phyloP scores from a whole-genome alignment of 306 rosid species.

The Casuarina equisetifolia region DNA sequence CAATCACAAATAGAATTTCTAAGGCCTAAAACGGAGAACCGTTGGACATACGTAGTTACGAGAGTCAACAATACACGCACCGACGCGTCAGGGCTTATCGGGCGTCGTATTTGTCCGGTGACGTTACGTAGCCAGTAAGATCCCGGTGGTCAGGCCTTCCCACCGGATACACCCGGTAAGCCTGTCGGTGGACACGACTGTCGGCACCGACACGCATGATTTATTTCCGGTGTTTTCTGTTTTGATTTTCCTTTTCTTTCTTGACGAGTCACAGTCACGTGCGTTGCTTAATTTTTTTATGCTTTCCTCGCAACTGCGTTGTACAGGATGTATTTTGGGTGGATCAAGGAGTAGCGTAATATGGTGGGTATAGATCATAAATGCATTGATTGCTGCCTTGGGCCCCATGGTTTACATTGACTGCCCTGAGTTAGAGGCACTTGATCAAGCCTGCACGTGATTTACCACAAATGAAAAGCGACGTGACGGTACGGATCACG shows the following conservation, averaged over 20 bases:
- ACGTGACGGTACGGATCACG: not conserved
- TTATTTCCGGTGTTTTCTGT: constrained; percentile 39
- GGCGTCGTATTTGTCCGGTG: not conserved
- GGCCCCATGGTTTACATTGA: constrained; percentile 18
- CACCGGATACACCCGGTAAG: constrained; percentile 30
- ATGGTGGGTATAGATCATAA: not conserved
- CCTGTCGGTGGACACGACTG: constrained; percentile 28
- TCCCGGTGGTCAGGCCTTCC: not conserved
- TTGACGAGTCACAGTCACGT: constrained; percentile 26
- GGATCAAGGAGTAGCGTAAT: constrained; percentile 18
- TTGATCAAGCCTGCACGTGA: constrained; percentile 34
- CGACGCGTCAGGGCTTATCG: constrained; percentile 18
- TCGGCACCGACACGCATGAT: constrained; percentile 80
- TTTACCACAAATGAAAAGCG: constrained; percentile 22
- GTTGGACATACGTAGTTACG: constrained; percentile 6
- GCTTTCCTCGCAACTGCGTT: constrained; percentile 11
- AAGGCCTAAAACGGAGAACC: not conserved
- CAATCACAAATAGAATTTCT: no score
- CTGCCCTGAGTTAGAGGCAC: constrained; percentile 19
- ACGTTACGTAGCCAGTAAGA: constrained; percentile 24
- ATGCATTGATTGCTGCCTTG: constrained; percentile 19
- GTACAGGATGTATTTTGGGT: not conserved
- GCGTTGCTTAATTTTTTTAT: not conserved
- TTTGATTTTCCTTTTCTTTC: not conserved
- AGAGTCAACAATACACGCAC: constrained; percentile 27